Base-by-base conservation (phyloP, 78 protist species). In the Ministeria vibrans region DNA sequence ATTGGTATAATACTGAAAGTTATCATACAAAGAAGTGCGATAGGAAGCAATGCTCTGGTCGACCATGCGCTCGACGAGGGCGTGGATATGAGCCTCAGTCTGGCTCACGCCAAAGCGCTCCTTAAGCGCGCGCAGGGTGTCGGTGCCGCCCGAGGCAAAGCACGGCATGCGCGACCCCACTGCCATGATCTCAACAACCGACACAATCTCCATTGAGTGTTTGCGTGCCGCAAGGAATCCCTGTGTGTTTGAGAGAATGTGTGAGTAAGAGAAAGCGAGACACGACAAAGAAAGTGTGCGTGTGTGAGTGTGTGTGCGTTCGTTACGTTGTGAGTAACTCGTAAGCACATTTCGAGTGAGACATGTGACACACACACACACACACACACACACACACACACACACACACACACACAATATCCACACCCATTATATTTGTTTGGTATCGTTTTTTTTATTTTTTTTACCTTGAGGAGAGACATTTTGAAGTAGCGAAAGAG, bases 211-310 rank as follows among this genome's bases (percentile, higher is more conserved):
- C 41, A 46, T 68, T 9, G 3, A 20, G 76, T 79, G 83, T 34
- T 79, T 79, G 49, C 74, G 71, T 0, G 76, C 77, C 0, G 83
- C 74, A n/a, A 79, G 13, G 0, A 79, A 46, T 30, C 82, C 82
- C 42, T 59, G n/a, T 44, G 55, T 13, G 13, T 7, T 13, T 46
- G 55, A 46, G 28, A 46, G 55, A 46, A 18, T 7, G 28, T 7
- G 55, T 13, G 28, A 13, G 7, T 46, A 7, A 46, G 55, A 46
- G 13, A 18, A 18, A 13, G 55, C 55, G 55, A 46, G 13, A 46
- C n/a, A n/a, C n/a, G n/a, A n/a, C n/a, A n/a, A n/a, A n/a, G n/a
- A n/a, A n/a, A n/a, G n/a, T n/a, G n/a, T n/a, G n/a, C n/a, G n/a
- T n/a, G n/a, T n/a, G n/a, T n/a, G n/a, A n/a, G n/a, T n/a, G n/a